A percentile compares a stretch with the other conserved stretches of the same genome.
These are phyloP conservation scores for Lathyrus sativus DNA, from an alignment of 306 rosid species.

Conservation along the genomic window DNA sequence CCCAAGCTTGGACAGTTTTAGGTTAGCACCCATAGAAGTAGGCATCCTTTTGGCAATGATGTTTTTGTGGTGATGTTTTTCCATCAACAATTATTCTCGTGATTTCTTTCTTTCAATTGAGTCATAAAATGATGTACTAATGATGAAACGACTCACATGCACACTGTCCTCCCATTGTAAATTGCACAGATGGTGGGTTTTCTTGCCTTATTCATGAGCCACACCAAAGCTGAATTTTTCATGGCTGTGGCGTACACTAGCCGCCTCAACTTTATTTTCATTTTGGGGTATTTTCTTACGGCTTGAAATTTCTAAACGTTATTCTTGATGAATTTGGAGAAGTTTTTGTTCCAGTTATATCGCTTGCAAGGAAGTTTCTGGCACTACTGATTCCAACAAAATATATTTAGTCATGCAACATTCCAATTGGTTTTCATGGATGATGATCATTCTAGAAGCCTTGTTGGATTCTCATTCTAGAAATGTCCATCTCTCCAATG, in stretches of 20 bases:
- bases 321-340: not conserved
- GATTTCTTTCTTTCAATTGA: no score
- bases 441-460: not conserved
- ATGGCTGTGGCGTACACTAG: not conserved
- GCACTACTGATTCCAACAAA: not conserved
- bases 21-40: no score
- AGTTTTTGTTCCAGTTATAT: not conserved
- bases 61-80: no score
- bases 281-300: not conserved
- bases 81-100: no score
- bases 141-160: no score
- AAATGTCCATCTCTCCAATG: not conserved
- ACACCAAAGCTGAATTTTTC: not conserved
- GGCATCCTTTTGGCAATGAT: no score
- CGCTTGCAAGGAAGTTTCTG: not conserved
- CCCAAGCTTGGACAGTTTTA: no score
- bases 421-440: not conserved
- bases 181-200: no score
- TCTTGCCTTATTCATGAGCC: not conserved
- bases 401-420: not conserved
- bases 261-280: not conserved
- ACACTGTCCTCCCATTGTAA: no score
- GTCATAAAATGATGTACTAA: no score
- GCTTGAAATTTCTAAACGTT: not conserved
- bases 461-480: not conserved